These are phyloP conservation scores for Nematodospora anomalae DNA, from an alignment of 1,139 yeast species.

Conservation along the genomic window DNA sequence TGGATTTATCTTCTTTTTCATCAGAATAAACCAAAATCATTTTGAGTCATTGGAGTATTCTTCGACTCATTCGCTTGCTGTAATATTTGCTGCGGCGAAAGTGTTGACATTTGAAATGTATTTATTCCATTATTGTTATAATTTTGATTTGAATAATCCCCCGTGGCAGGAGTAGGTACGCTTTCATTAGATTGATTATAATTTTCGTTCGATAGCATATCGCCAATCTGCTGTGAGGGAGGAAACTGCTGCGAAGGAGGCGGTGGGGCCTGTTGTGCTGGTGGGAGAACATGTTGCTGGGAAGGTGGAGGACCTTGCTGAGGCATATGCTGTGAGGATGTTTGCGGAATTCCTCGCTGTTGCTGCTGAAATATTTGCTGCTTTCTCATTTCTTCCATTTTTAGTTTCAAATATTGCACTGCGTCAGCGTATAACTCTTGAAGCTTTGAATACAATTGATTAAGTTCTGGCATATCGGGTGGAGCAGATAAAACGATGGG, in stretches of 20 bases:
- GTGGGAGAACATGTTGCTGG: conserved; percentile 9
- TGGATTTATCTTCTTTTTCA: neutral
- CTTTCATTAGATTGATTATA: conserved; percentile 5
- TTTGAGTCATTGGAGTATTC: conserved; percentile 13
- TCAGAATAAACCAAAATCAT: conserved; percentile 7
- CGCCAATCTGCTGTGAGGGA: conserved; percentile 11
- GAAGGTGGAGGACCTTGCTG: conserved; percentile 10
- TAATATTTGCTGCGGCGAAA: conserved; percentile 43
- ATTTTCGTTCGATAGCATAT: conserved; percentile 5
- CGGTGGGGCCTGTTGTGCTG: conserved; percentile 12
- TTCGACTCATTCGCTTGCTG: conserved; percentile 27
- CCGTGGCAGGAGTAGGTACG: conserved; percentile 2
- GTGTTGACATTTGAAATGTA: conserved; percentile 18
- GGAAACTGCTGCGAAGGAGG: conserved; percentile 7
- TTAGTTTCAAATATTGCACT: conserved; percentile 47
- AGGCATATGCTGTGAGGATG: conserved; percentile 4
- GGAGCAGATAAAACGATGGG: conserved; percentile 58
- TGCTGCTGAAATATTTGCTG: conserved; percentile 15
- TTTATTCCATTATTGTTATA: conserved; percentile 10
- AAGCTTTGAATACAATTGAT: conserved; percentile 44
- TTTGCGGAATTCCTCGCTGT: conserved; percentile 8
- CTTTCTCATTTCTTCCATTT: conserved; percentile 44
- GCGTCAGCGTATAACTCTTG: conserved; percentile 60
- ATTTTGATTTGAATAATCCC: conserved; percentile 3
- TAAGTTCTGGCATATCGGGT: conserved; percentile 54